phyloP scores from a whole-genome alignment of 805 yeast species.

The Soucietia sequanensis region DNA sequence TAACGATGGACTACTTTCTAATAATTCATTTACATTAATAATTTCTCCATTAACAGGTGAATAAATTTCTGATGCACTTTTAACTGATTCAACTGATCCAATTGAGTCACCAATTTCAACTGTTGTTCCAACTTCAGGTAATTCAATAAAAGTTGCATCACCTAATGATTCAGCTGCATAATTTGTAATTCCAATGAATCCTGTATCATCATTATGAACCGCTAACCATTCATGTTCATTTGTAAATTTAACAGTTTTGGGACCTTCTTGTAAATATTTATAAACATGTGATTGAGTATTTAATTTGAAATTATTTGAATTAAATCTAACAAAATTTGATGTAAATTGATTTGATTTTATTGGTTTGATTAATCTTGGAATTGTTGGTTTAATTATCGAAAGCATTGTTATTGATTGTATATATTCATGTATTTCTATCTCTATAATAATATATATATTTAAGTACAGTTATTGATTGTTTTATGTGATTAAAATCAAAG shows the following conservation, averaged over 20 bases:
- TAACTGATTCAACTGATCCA: constrained; percentile 94
- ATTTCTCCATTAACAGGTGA: constrained; percentile 81
- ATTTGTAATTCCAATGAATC: constrained; percentile 86
- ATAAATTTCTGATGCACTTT: constrained; percentile 90
- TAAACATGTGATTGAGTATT: constrained; percentile 37
- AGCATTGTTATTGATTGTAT: neutral
- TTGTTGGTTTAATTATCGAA: constrained; percentile 1
- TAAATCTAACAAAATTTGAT: constrained; percentile 18
- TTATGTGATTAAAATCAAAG: too few species aligned
- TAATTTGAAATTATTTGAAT: constrained; percentile 32
- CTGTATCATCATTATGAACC: constrained; percentile 74
- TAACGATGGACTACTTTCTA: constrained; percentile 71
- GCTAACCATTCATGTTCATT: constrained; percentile 96
- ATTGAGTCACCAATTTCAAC: constrained; percentile 74
- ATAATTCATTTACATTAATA: constrained; percentile 62
- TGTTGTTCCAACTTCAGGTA: constrained; percentile 68
- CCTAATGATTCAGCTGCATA: constrained; percentile 97
- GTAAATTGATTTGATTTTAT: too few species aligned
- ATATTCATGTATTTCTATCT: too few species aligned
- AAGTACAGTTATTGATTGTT: too few species aligned
- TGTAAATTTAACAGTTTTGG: constrained; percentile 64
- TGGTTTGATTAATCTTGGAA: too few species aligned
- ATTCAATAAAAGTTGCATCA: constrained; percentile 91
- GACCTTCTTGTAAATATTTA: constrained; percentile 42
- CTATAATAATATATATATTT: too few species aligned